Base-by-base conservation (phyloP, 345 rosid genomes). In the Excoecaria cochinchinensis region DNA sequence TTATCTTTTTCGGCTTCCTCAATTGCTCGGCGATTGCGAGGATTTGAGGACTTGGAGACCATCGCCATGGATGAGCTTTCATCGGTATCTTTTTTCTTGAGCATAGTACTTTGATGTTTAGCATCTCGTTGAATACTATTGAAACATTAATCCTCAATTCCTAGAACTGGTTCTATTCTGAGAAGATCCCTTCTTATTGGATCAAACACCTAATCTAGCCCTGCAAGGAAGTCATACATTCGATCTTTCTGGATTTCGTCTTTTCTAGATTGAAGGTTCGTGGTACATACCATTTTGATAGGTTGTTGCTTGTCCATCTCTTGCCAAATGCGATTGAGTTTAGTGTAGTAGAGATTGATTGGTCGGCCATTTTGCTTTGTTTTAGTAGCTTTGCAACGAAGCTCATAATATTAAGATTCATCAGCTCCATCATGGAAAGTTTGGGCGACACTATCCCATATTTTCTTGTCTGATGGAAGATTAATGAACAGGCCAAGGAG, bases 11-110 rank as follows among this genome's bases (percentile, higher is more conserved):
- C 12, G 0, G 2, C 68, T 0, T 64, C 50, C 22, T 40, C 48
- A 0, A 19, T 0, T 0, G 13, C 11, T 39, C 24, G 1, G 0
- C 2, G 1, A 0, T 13, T 64, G 48, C 13, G 22, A 6, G 0
- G 1, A 4, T 67, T 67, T 21, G 11, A 67, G 1, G 24, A 39
- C 12, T 64, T 40, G 47, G 12, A 39, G 8, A 64, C 16, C 69
- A 64, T 39, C 8, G 50, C 6, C 0, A 64, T 39, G 2, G 1
- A 17, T 16, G 68, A 39, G 4, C 70, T 9, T 67, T 31, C 31
- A 31, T 2, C 2, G 31, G 31, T 31, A 2, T 31, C 2, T 2
- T 31, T 31, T 31, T 31, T 31, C 2, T 2, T 2, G 2, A 31
- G 31, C 31, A 31, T 31, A 2, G 31, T 31, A 2, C 1, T 2